Evolutionary conservation across 2,329 filamentous ascomycete genomes (phyloP).

Genomic region (Aspergillus calidoustus): DNA sequence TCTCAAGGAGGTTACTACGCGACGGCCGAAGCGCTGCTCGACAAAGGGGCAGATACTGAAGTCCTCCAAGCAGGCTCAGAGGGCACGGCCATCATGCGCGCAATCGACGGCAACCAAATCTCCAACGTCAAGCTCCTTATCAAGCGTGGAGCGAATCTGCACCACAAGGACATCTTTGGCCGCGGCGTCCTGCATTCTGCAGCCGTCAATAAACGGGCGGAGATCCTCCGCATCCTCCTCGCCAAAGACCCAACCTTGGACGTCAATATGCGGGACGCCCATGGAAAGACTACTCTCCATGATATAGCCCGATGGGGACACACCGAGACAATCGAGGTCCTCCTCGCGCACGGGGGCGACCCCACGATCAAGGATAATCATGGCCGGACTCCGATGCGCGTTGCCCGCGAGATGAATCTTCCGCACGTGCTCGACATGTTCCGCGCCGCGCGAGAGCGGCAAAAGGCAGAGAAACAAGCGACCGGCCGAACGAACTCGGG

Average conservation of each 20-base stretch:
- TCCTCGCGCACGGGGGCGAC: constrained; percentile 11
- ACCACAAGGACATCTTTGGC: constrained; percentile 13
- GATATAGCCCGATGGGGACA: constrained; percentile 5
- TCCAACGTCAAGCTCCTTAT: constrained; percentile 9
- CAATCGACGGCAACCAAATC: constrained; percentile 1
- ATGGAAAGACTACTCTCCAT: constrained; percentile 16
- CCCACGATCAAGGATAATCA: constrained; percentile 15
- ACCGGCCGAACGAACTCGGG: neutral
- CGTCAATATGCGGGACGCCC: constrained; percentile 11
- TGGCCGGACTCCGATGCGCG: constrained; percentile 11
- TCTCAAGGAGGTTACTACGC: neutral
- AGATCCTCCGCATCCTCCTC: constrained; percentile 7
- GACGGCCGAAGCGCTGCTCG: constrained; percentile 8
- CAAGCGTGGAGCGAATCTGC: constrained; percentile 5
- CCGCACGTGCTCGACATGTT: constrained; percentile 3
- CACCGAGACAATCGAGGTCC: constrained; percentile 1
- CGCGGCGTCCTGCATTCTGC: constrained; percentile 11
- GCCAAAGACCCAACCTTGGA: constrained; percentile 10
- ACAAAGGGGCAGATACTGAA: constrained; percentile 10
- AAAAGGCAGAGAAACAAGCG: neutral
- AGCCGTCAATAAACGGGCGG: constrained; percentile 2
- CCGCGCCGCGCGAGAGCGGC: neutral
- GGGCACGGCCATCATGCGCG: constrained; percentile 15
- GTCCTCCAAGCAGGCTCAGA: neutral
- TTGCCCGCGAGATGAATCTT: constrained; percentile 11